Conservation (phyloP, 2,329 filamentous ascomycete species). For the Harringtonia aguacate region DNA sequence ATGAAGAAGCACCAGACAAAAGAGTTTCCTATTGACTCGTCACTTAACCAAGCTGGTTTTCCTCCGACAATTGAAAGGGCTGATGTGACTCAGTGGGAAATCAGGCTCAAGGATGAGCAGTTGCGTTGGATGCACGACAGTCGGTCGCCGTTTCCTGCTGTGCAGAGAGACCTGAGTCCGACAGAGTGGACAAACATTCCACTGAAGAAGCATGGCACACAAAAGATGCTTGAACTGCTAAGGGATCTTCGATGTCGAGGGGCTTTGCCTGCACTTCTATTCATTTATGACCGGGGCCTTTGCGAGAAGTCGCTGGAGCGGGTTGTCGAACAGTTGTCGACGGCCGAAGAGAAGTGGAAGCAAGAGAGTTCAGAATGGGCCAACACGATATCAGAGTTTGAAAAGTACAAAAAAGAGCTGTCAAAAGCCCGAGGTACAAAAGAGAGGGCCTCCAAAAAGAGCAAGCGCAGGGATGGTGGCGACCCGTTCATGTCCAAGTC, state of each 20-base stretch:
- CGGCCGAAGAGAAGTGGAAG: conserved; percentile 47
- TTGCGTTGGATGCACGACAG: conserved; percentile 47
- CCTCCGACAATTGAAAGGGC: conserved; percentile 49
- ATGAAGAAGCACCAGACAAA: conserved; percentile 48
- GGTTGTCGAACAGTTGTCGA: conserved; percentile 40
- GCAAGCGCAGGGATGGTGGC: conserved; percentile 26
- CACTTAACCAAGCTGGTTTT: conserved; percentile 36
- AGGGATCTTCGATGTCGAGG: conserved; percentile 47
- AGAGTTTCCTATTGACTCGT: conserved; percentile 35
- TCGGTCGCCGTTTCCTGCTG: conserved; percentile 27
- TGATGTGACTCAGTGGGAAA: conserved; percentile 57
- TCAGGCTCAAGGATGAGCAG: conserved; percentile 46
- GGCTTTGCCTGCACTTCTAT: conserved; percentile 63
- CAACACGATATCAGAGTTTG: conserved; percentile 35
- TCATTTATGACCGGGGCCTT: conserved; percentile 59
- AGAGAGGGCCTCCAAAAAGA: conserved; percentile 19
- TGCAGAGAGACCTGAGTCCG: conserved; percentile 34
- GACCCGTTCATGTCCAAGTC: conserved; percentile 36
- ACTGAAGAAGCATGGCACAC: conserved; percentile 11
- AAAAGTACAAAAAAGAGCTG: conserved; percentile 41
- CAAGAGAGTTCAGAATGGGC: conserved; percentile 48
- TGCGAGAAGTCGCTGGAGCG: conserved; percentile 50
- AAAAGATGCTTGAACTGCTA: conserved; percentile 42
- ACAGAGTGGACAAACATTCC: background rate
- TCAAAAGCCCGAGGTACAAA: conserved; percentile 19